Evolutionary conservation across 176 grass and related monocot species (phyloP), one percentile per base, ranked within the genome.

Genomic region (Bonia amplexicaulis): DNA sequence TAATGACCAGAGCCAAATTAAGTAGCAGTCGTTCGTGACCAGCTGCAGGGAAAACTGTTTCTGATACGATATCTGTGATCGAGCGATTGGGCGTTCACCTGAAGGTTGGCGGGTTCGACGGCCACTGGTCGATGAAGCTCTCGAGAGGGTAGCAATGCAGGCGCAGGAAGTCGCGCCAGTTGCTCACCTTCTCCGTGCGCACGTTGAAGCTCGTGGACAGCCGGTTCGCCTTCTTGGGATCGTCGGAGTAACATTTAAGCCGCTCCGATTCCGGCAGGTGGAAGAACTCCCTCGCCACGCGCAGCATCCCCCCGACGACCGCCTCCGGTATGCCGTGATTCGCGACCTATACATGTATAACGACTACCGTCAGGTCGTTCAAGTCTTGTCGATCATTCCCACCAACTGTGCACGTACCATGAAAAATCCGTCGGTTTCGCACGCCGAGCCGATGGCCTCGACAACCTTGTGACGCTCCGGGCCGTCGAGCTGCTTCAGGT

Each of bases 151-250:
- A 88, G 89, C 93, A 93, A 79, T 98, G 93, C 71, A 98, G 58
- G 57, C 96, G 90, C 12, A 98, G 80, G 83, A 92, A 98, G 85
- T 98, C 96, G 17, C 96, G 87, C 96, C 96, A 98, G 85, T 91
- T 95, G 85, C 59, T 85, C 16, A 93, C 83, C 86, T 95, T 90
- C 89, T 98, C 96, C 0, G 87, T 95, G 45, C 89, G 93, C 55
- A 93, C 87, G 85, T 98, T 98, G 91, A 98, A 95, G 85, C 96
- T 98, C 7, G 96, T 92, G 33, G 96, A 98, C 40, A 98, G 87
- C 42, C 96, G 68, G 65, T 86, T 90, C 61, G 91, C 80, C 88
- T 93, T 95, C 55, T 74, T 86, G 55, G 96, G 93, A 64, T 98
- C 96, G 61, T 98, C 93, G 20, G 96, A 98, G 74, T 93, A 98